Evolutionary conservation across 73 alveolate genomes (phyloP).

Genomic region (Paramecium bursaria): DNA sequence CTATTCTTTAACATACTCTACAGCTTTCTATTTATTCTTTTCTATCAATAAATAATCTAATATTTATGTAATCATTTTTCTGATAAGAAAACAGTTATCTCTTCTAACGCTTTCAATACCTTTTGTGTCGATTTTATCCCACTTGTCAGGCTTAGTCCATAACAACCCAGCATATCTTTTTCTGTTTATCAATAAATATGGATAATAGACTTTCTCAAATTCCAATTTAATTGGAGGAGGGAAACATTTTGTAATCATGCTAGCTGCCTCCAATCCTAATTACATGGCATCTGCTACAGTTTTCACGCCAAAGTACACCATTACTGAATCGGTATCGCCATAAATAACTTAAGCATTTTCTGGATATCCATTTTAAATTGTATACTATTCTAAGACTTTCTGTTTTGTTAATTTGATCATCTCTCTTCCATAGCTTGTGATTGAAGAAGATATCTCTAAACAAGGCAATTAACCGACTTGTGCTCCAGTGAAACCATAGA

Average conservation of each 20-base stretch:
- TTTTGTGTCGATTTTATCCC: constrained; percentile 96
- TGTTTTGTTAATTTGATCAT: constrained; percentile 73
- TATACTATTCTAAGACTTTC: constrained; percentile 80
- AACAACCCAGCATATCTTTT: constrained; percentile 96
- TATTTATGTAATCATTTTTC: constrained; percentile 76
- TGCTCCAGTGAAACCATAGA: constrained; percentile 99
- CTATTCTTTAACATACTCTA: constrained; percentile 87
- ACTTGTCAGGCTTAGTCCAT: constrained; percentile 95
- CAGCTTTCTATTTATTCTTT: constrained; percentile 84
- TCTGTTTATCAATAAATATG: constrained; percentile 97
- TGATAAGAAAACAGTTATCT: constrained; percentile 96
- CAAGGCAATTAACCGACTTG: constrained; percentile 99
- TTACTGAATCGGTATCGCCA: constrained; percentile 99
- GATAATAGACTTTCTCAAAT: constrained; percentile 99
- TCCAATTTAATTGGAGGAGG: constrained; percentile 97
- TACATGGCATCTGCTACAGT: constrained; percentile 94
- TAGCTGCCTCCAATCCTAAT: constrained; percentile 97
- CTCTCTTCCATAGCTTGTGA: constrained; percentile 93
- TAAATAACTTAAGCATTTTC: constrained; percentile 96
- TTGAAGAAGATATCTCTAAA: constrained; percentile 95
- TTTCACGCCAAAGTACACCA: constrained; percentile 97
- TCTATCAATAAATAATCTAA: constrained; percentile 75
- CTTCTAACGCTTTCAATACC: constrained; percentile 99
- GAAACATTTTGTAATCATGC: constrained; percentile 88
- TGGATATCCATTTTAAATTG: constrained; percentile 89